phyloP scores from a whole-genome alignment of 139 green algal species.

The Raphidocelis subcapitata region DNA sequence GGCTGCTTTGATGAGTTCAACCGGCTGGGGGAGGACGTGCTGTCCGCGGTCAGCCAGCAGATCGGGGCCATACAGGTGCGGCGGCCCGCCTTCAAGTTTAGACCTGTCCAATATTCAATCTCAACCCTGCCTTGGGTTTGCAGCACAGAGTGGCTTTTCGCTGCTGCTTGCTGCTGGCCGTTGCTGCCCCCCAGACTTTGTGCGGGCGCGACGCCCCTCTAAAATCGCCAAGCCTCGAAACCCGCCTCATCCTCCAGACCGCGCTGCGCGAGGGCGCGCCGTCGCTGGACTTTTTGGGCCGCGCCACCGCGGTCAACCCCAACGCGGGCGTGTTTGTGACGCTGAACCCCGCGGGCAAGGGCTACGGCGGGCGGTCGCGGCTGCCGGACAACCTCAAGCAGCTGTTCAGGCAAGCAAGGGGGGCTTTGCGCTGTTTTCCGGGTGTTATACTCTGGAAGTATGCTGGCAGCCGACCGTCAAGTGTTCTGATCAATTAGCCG shows the following conservation, averaged over 20 bases:
- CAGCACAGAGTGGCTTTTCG: too few relatives aligned
- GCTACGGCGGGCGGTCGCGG: slow-evolving; percentile 81
- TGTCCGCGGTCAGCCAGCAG: slow-evolving; percentile 78
- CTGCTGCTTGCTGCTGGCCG: too few relatives aligned
- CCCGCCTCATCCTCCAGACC: too few relatives aligned
- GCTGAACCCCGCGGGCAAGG: slow-evolving; percentile 82
- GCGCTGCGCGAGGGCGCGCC: slow-evolving; percentile 58
- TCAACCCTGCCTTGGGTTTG: too few relatives aligned
- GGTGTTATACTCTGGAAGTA: too few relatives aligned
- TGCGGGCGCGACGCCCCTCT: too few relatives aligned
- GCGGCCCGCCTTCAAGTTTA: too few relatives aligned
- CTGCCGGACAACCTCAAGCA: slow-evolving; percentile 88
- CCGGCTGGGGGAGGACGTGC: slow-evolving; percentile 78
- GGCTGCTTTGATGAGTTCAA: slow-evolving; percentile 93
- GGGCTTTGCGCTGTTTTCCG: background rate
- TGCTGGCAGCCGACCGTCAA: too few relatives aligned
- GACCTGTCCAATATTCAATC: too few relatives aligned
- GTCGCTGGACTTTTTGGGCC: slow-evolving; percentile 67
- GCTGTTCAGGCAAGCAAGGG: slow-evolving; percentile 66
- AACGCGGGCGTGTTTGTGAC: slow-evolving; percentile 87
- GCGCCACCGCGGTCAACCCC: slow-evolving; percentile 59
- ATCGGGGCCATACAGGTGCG: slow-evolving; percentile 77
- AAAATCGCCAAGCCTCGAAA: too few relatives aligned
- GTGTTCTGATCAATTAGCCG: too few relatives aligned
- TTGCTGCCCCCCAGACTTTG: too few relatives aligned